Percentiles rank a stretch among this genome's conserved stretches.
These are phyloP conservation scores for Flaveria trinervia DNA, from an alignment of 129 eudicot species.

Conservation along the genomic window DNA sequence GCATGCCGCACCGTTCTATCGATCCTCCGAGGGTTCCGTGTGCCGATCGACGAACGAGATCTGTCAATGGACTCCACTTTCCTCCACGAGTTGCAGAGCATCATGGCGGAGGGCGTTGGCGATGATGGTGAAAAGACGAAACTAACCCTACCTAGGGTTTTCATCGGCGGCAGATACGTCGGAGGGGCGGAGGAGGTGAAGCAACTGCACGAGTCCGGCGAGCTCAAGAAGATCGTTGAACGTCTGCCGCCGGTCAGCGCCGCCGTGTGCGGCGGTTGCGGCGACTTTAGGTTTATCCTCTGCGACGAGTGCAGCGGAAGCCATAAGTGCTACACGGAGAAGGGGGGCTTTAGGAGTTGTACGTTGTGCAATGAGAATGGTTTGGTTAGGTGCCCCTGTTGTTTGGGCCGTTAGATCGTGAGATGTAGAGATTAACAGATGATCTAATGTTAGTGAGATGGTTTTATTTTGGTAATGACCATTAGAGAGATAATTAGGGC, in stretches of 20 bases:
- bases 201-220: conserved; percentile 82
- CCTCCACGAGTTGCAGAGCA: conserved; percentile 56
- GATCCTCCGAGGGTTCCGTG: conserved; percentile 65
- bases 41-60: conserved; percentile 81
- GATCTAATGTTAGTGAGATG: conserved; percentile 23
- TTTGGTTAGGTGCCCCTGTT: conserved; percentile 77
- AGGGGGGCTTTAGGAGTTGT: conserved; percentile 73
- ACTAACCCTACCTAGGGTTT: conserved; percentile 70
- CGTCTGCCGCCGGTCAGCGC: conserved; percentile 52
- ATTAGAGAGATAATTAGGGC: neutral
- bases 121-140: conserved; percentile 32
- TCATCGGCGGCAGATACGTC: conserved; percentile 76
- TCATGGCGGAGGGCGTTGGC: conserved; percentile 33
- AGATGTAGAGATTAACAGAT: neutral
- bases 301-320: conserved; percentile 88
- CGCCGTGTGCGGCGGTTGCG: conserved; percentile 70
- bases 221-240: conserved; percentile 64
- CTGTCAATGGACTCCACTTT: conserved; percentile 74
- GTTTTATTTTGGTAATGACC: conserved; percentile 10
- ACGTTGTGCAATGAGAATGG: conserved; percentile 89
- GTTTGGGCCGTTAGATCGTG: conserved; percentile 42
- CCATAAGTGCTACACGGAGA: conserved; percentile 71
- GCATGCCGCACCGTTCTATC: conserved; percentile 69
- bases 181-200: conserved; percentile 88
- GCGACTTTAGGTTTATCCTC: conserved; percentile 72